Conservation (phyloP, 805 yeast species). For the Ogataea ramenticola region DNA sequence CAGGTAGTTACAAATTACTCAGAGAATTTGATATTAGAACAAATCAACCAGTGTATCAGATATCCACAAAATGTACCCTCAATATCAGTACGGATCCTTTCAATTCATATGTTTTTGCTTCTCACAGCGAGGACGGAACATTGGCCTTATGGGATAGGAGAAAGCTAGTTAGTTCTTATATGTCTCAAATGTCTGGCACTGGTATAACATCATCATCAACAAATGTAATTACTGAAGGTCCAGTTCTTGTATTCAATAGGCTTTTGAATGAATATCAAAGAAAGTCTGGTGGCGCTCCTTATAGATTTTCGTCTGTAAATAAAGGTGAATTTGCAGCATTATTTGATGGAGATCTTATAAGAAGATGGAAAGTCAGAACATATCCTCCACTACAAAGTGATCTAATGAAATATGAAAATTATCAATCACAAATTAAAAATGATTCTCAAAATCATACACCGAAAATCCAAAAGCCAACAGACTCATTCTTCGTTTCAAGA, state of each 20-base stretch:
- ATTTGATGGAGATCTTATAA: conserved; percentile 67
- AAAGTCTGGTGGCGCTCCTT: conserved; percentile 55
- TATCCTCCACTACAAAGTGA: conserved; percentile 33
- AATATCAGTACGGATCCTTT: conserved; percentile 66
- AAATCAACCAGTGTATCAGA: conserved; percentile 59
- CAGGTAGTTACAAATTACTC: conserved; percentile 70
- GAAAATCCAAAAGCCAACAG: conserved; percentile 25
- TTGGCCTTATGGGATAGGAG: conserved; percentile 79
- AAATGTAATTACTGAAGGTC: conserved; percentile 36
- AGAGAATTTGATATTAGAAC: conserved; percentile 72
- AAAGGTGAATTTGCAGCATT: conserved; percentile 72
- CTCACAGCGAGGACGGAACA: conserved; percentile 79
- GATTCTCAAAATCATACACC: conserved; percentile 12
- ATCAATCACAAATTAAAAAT: conserved; percentile 8
- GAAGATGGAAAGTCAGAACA: conserved; percentile 73
- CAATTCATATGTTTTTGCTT: conserved; percentile 58
- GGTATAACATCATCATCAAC: conserved; percentile 1
- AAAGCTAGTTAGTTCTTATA: conserved; percentile 29
- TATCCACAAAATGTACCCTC: conserved; percentile 66
- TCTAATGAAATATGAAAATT: conserved; percentile 14
- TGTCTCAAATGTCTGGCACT: conserved; percentile 4
- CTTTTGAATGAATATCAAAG: conserved; percentile 53
- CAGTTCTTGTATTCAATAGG: conserved; percentile 53
- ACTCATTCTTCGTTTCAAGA: conserved; percentile 63
- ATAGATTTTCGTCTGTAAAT: conserved; percentile 58